Base-by-base conservation (phyloP, 78 protist genomes). In the Mastigamoeba balamuthi region DNA sequence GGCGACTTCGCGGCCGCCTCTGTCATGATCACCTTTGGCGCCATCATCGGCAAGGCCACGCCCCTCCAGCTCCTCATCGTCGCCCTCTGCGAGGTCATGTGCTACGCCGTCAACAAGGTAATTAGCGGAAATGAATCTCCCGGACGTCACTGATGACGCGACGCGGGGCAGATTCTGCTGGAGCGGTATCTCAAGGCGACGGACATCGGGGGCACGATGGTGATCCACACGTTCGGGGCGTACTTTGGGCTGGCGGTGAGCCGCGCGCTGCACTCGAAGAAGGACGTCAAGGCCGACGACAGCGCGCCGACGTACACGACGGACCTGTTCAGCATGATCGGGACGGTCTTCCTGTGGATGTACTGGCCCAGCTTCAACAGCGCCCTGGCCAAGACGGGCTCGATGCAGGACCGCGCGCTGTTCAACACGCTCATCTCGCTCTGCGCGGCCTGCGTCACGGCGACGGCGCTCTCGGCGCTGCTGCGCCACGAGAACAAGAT, bases 291-390 rank as follows among this genome's bases (percentile, higher is more conserved):
- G 0, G 35, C 52, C 41, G 27, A 44, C 30, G 72, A 83, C 48
- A 74, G 68, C 36, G 37, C 48, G 30, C 52, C 86, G 25, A 30
- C 76, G 0, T 84, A 82, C 66, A 30, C 3, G 66, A 70, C 85
- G 63, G 96, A 92, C 63, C n/a, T 87, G 33, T 87, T 95, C 39
- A 83, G 94, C 40, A 84, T 95, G 92, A 87, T 91, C 40, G 79
- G 82, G 25, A 92, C 95, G 1, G 23, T 89, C 23, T 89, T 89
- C 77, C 78, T 92, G 25, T 91, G 91, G 91, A 70, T 85, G 77
- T 86, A 40, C 75, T 95, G 98, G 98, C 98, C 98, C 23, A 37
- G 76, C 30, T 95, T 95, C 91, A 95, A 95, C 74, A 94, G 88
- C 4, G 92, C 94, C 0, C 78, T 87, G 29, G 91, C 91, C 10